Percentiles rank a stretch among this genome's conserved stretches.
Conservation (phyloP, 305 asterid species). For the Solanum aculeatissimum region DNA sequence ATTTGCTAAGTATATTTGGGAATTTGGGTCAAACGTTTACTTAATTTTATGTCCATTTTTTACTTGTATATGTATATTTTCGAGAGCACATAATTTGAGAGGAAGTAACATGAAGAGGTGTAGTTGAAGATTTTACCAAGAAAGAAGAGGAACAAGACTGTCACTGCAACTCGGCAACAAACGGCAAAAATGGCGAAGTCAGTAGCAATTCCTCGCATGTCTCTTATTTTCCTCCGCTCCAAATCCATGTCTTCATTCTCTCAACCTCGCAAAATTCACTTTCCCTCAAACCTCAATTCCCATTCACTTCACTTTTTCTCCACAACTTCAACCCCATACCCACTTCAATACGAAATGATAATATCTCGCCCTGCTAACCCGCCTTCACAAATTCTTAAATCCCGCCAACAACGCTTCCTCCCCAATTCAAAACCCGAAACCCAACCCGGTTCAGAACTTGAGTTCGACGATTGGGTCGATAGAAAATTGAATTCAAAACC, state of each 20-base stretch:
- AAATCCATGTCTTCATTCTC: conserved; percentile 5
- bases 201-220: conserved; percentile 11
- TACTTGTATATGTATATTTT: too few species aligned
- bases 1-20: too few species aligned
- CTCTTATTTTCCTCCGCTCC: conserved; percentile 43
- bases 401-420: conserved; percentile 7
- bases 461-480: conserved; percentile 78
- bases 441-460: conserved; percentile 23
- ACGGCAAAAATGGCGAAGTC: conserved; percentile 36
- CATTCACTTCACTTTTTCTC: conserved; percentile 21
- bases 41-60: too few species aligned
- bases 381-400: conserved; percentile 28
- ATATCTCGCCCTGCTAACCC: conserved; percentile 62
- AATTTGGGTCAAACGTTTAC: too few species aligned
- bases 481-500: conserved; percentile 24
- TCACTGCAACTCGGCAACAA: background rate
- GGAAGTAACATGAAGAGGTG: background rate
- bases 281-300: conserved; percentile 7
- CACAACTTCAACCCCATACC: conserved; percentile 66
- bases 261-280: background rate
- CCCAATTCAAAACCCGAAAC: conserved; percentile 21
- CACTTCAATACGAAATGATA: conserved; percentile 83
- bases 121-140: background rate
- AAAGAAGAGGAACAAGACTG: background rate
- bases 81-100: too few species aligned